These are phyloP conservation scores for Debaryomycetaceae sp. DNA, from an alignment of 1,139 yeast genomes.

Conservation along the genomic window DNA sequence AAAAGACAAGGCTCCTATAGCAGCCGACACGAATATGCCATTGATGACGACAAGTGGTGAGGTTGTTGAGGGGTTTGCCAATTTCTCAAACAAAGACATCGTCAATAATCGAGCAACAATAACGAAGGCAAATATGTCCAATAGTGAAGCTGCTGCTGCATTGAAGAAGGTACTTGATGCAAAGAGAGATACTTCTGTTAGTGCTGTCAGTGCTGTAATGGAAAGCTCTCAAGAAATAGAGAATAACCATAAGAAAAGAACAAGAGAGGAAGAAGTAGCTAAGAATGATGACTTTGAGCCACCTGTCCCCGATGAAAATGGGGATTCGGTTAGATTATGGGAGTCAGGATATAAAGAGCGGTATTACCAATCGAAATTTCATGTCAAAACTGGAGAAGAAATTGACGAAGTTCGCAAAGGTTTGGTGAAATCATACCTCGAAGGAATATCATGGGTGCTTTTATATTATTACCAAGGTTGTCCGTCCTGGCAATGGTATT, in stretches of 20 bases:
- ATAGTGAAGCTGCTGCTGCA: slow-evolving; percentile 66
- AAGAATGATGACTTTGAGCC: slow-evolving; percentile 6
- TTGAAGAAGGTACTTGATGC: slow-evolving; percentile 46
- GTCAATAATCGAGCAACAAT: slow-evolving; percentile 64
- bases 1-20: slow-evolving; percentile 72
- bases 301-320: slow-evolving; percentile 24
- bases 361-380: slow-evolving; percentile 76
- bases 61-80: slow-evolving; percentile 58
- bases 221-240: slow-evolving; percentile 15
- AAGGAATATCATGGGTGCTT: slow-evolving; percentile 95
- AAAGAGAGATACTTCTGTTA: slow-evolving; percentile 18
- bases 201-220: slow-evolving; percentile 41
- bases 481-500: slow-evolving; percentile 98
- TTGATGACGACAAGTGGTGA: slow-evolving; percentile 70
- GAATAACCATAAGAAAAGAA: slow-evolving; percentile 10
- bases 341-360: slow-evolving; percentile 86
- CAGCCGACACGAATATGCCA: slow-evolving; percentile 73
- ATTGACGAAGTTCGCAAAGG: slow-evolving; percentile 52
- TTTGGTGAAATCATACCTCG: slow-evolving; percentile 74
- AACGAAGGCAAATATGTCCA: slow-evolving; percentile 75
- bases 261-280: slow-evolving; percentile 11
- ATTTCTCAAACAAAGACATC: slow-evolving; percentile 68
- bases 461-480: slow-evolving; percentile 95
- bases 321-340: slow-evolving; percentile 68
- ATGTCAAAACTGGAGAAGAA: slow-evolving; percentile 52